phyloP scores from a whole-genome alignment of 345 rosid species.

The Cardamine occulta region DNA sequence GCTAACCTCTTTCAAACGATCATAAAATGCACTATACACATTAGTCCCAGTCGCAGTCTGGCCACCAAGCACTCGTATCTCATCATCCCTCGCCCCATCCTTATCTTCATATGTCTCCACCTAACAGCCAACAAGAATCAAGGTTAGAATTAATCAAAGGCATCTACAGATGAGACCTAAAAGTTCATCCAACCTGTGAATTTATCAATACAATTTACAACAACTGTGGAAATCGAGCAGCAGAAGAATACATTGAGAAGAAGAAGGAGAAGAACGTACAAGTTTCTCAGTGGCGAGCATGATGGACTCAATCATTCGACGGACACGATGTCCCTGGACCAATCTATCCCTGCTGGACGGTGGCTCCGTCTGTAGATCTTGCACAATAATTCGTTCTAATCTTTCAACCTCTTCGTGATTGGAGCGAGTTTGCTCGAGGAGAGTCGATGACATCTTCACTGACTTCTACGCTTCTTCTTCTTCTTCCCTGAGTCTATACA shows the following conservation, averaged over 20 bases:
- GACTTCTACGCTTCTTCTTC: background rate
- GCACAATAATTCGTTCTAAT: constrained; percentile 78
- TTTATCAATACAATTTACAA: background rate
- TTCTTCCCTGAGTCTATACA: background rate
- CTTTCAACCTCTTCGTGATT: constrained; percentile 92
- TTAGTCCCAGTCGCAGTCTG: constrained; percentile 73
- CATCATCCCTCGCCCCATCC: constrained; percentile 88
- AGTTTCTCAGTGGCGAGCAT: constrained; percentile 65
- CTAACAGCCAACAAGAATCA: constrained; percentile 41
- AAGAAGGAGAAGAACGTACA: constrained; percentile 44
- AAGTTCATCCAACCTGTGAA: background rate
- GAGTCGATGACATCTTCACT: constrained; percentile 80
- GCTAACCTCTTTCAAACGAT: constrained; percentile 87
- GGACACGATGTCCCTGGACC: constrained; percentile 91
- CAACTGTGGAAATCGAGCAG: background rate
- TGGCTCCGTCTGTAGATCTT: constrained; percentile 89
- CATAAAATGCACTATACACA: constrained; percentile 84
- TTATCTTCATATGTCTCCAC: constrained; percentile 84
- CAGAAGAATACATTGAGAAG: background rate
- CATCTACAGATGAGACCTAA: background rate
- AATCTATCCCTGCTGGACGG: constrained; percentile 68
- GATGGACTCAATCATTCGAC: constrained; percentile 73
- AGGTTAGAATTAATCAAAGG: constrained; percentile 21
- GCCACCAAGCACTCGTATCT: constrained; percentile 95
- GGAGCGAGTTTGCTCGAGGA: constrained; percentile 84